A percentile compares a stretch with the other conserved stretches of the same genome.
These are phyloP conservation scores for Populus davidiana DNA, from an alignment of 345 rosid species.

Conservation along the genomic window DNA sequence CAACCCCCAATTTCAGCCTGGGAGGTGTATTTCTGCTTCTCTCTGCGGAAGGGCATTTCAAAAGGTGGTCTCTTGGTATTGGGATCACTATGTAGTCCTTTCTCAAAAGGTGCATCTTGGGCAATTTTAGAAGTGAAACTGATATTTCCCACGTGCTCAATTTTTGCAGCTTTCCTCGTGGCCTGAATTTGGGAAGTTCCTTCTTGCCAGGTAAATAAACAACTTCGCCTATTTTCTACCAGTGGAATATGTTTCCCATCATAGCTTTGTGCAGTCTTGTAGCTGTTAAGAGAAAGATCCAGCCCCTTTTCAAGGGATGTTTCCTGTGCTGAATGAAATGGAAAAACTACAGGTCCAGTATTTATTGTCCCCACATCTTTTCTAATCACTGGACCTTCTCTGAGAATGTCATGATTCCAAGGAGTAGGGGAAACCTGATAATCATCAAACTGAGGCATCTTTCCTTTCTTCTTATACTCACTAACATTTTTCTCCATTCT, in stretches of 20 bases:
- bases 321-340: conserved; percentile 34
- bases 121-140: conserved; percentile 35
- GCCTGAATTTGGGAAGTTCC: conserved; percentile 23
- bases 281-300: conserved; percentile 42
- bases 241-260: conserved; percentile 30
- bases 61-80: conserved; percentile 24
- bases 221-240: conserved; percentile 21
- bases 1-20: conserved; percentile 30
- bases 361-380: conserved; percentile 29
- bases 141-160: conserved; percentile 31
- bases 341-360: conserved; percentile 20
- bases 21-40: conserved; percentile 32
- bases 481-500: conserved; percentile 40
- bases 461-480: conserved; percentile 48
- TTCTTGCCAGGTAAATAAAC: conserved; percentile 31
- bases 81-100: conserved; percentile 33
- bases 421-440: conserved; percentile 31
- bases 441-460: conserved; percentile 35
- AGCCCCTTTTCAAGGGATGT: conserved; percentile 37
- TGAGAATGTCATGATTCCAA: conserved; percentile 27
- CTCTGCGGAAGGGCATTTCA: conserved; percentile 31
- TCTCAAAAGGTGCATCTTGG: conserved; percentile 29
- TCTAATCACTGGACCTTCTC: conserved; percentile 31
- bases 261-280: conserved; percentile 34
- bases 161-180: conserved; percentile 34